Evolutionary conservation across 148 eudicot genomes (phyloP).

Genomic region (Rhododendron griersonianum): DNA sequence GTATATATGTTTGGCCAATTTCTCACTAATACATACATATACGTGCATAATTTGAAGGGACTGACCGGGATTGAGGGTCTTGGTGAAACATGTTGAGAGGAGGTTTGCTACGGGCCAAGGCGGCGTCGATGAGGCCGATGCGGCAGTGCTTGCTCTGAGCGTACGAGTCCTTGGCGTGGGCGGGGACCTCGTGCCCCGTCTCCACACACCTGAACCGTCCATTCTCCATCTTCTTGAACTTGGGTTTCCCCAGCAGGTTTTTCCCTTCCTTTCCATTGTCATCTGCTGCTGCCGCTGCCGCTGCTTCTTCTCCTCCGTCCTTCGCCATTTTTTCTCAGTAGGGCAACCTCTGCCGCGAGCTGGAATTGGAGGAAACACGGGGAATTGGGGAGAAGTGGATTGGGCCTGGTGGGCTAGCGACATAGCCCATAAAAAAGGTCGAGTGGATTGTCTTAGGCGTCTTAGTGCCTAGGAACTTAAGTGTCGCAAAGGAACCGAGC

Average conservation of each 20-base stretch:
- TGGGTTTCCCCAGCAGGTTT: conserved; percentile 62
- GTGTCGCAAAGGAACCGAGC: no score
- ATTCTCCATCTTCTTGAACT: conserved; percentile 60
- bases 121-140: conserved; percentile 76
- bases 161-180: conserved; percentile 53
- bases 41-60: neutral
- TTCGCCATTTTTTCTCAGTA: conserved; percentile 20
- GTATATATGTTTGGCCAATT: neutral
- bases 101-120: conserved; percentile 54
- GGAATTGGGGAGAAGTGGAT: neutral
- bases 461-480: no score
- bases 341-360: neutral
- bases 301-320: conserved; percentile 14
- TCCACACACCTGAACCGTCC: conserved; percentile 74
- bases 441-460: neutral
- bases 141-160: conserved; percentile 72
- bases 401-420: neutral
- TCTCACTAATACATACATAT: neutral
- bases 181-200: conserved; percentile 82
- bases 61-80: conserved; percentile 63
- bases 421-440: neutral
- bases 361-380: neutral
- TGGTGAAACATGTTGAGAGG: conserved; percentile 82
- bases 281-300: conserved; percentile 14
- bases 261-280: conserved; percentile 45